Evolutionary conservation across 805 yeast genomes (phyloP).

Genomic region (Wickerhamiella domercqiae): DNA sequence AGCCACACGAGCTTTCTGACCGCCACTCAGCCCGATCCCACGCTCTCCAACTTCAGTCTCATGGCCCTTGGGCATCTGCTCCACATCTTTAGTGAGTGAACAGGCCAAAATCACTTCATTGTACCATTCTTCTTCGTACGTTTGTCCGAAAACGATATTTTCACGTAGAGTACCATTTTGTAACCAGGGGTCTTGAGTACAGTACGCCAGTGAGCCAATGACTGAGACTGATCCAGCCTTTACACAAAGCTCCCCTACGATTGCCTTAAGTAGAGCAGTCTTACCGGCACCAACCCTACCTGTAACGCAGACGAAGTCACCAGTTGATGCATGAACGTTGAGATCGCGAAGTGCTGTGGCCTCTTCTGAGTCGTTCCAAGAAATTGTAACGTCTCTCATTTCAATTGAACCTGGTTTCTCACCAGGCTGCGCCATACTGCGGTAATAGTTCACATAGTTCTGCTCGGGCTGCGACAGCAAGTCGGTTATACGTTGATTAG

Average conservation of each 20-base stretch:
- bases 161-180: slow-evolving; percentile 83
- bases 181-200: slow-evolving; percentile 88
- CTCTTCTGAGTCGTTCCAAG: slow-evolving; percentile 5
- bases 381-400: slow-evolving; percentile 2
- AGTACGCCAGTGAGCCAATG: slow-evolving; percentile 75
- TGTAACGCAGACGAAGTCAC: slow-evolving; percentile 70
- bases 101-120: slow-evolving; percentile 45
- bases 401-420: background rate
- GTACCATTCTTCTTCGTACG: slow-evolving; percentile 37
- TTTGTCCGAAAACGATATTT: slow-evolving; percentile 54
- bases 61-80: slow-evolving; percentile 59
- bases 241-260: slow-evolving; percentile 71
- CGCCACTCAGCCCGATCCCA: slow-evolving; percentile 78
- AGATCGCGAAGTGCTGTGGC: slow-evolving; percentile 45
- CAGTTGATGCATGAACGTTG: slow-evolving; percentile 55
- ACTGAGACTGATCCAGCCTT: slow-evolving; percentile 55
- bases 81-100: slow-evolving; percentile 49
- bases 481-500: slow-evolving; percentile 10
- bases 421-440: background rate
- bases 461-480: slow-evolving; percentile 8
- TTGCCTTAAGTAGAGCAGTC: slow-evolving; percentile 63
- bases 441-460: slow-evolving; percentile 5
- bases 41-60: slow-evolving; percentile 69
- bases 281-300: slow-evolving; percentile 89
- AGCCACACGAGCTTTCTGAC: slow-evolving; percentile 71